Base-by-base conservation (phyloP, 208 protist genomes). In the Angomonas ambiguus region DNA sequence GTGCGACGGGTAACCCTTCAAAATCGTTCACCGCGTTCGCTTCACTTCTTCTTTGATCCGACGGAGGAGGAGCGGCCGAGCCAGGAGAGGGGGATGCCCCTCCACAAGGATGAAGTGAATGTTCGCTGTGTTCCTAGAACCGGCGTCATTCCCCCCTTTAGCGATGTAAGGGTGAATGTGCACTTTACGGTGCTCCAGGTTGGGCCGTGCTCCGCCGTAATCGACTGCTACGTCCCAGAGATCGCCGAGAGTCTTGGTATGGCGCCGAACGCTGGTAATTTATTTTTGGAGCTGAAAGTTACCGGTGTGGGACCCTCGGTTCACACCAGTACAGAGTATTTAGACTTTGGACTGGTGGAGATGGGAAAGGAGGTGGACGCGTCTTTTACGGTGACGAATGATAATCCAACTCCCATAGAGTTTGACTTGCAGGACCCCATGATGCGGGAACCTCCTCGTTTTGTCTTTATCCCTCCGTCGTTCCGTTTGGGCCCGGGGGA, bases 301-400 rank as follows among this genome's bases (percentile, higher is more conserved):
- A 86, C 69, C 30, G 90, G 82, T 35, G 82, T 93, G 30, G 85
- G 90, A 13, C 75, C 90, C 38, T 85, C 82, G 8, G 77, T 96
- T 22, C 85, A 82, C 75, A 76, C 75, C 41, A 93, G 87, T 66
- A 82, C 85, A 20, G 79, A 87, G 38, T 71, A 83, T 53, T 76
- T 96, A 22, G 90, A 96, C 72, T 96, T 96, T 79, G 90, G 90
- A 27, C 71, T 93, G 27, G 93, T 96, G 45, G 87, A 92, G 66
- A 56, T 82, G 10, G 83, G 85, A 24, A 58, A 79, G 33, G 83
- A 92, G 62, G 81, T 77, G 5, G 81, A 84, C 25, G 77, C 85
- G 4, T 90, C 83, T 62, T 93, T 96, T 72, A 93, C 87, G 4
- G 85, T 96, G 35, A 88, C 85, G 53, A 96, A 96, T 68, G 79